These are phyloP conservation scores for Cladobotryum protrusum DNA, from an alignment of 2,329 filamentous ascomycete genomes.

Conservation along the genomic window DNA sequence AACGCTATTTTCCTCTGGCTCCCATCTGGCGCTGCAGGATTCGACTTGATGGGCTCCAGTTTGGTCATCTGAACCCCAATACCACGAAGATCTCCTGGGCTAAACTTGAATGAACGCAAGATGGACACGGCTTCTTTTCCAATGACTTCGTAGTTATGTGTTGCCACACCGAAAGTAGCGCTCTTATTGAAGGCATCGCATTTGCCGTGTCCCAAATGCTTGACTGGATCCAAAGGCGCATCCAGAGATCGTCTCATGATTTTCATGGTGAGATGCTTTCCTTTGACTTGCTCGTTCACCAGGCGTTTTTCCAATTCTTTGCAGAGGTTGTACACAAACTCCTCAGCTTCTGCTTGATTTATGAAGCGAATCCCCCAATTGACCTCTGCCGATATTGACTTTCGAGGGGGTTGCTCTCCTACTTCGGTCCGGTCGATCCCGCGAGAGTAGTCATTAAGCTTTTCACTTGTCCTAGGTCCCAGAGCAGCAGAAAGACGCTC, in stretches of 20 bases:
- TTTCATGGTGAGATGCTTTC: constrained; percentile 85
- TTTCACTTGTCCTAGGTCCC: constrained; percentile 89
- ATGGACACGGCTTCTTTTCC: constrained; percentile 81
- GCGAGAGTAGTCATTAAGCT: constrained; percentile 81
- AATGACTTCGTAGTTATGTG: constrained; percentile 64
- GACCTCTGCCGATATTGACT: constrained; percentile 94
- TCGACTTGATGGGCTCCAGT: constrained; percentile 68
- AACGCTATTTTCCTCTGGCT: constrained; percentile 79
- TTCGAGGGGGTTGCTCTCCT: constrained; percentile 76
- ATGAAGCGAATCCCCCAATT: constrained; percentile 98
- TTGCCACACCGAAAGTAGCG: constrained; percentile 72
- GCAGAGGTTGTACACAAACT: constrained; percentile 80
- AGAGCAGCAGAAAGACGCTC: constrained; percentile 68
- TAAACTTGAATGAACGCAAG: constrained; percentile 73
- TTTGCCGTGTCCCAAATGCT: constrained; percentile 90
- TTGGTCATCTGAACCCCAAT: constrained; percentile 92
- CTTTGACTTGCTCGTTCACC: constrained; percentile 77
- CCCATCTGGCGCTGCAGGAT: constrained; percentile 52
- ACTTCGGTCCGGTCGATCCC: constrained; percentile 84
- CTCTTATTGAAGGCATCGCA: constrained; percentile 95
- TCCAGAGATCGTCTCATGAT: constrained; percentile 84
- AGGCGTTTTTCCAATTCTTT: constrained; percentile 78
- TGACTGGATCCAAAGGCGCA: constrained; percentile 84
- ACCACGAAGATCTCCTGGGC: constrained; percentile 86
- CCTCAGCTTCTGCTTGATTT: constrained; percentile 85